A percentile compares a stretch with the other conserved stretches of the same genome.
Evolutionary conservation across 139 green algal genomes (phyloP).

Genomic region (Chlamydomonas schloesseri): DNA sequence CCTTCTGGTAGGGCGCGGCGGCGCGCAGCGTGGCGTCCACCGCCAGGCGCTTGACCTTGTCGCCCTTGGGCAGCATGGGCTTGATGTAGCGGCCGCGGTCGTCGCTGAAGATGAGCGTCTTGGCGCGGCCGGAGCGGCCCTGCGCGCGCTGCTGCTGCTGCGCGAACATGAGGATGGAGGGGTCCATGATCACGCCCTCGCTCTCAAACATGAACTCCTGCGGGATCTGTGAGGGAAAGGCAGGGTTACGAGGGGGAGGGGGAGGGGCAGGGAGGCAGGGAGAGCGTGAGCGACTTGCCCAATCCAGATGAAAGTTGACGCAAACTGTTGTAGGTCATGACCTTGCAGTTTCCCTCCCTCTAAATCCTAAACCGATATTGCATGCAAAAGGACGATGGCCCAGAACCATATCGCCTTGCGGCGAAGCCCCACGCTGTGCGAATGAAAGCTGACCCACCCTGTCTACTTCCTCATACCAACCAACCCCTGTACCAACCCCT

Average conservation of each 20-base stretch:
- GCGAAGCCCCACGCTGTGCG: no score
- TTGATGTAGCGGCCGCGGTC: slow-evolving; percentile 97
- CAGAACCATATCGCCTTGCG: no score
- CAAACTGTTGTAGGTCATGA: no score
- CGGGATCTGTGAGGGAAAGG: slow-evolving; percentile 88
- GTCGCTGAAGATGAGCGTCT: slow-evolving; percentile 98
- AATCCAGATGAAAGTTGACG: no score
- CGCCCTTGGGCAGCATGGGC: slow-evolving; percentile 96
- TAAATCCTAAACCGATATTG: no score
- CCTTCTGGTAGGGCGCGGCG: slow-evolving; percentile 95
- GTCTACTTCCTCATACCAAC: no score
- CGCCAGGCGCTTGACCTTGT: slow-evolving; percentile 92
- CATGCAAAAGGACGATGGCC: no score
- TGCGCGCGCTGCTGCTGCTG: slow-evolving; percentile 90
- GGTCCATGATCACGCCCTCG: slow-evolving; percentile 96
- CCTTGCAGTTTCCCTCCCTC: no score
- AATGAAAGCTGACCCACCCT: no score
- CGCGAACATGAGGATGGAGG: slow-evolving; percentile 92
- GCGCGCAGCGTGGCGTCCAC: slow-evolving; percentile 97
- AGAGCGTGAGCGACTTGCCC: no score
- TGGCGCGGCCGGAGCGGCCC: slow-evolving; percentile 91
- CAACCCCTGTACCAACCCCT: no score
- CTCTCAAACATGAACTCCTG: slow-evolving; percentile 99
- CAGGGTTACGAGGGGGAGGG: not conserved
- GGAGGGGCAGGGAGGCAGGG: not conserved